Base-by-base conservation (phyloP, 305 asterid species). In the Plantago rigida region DNA sequence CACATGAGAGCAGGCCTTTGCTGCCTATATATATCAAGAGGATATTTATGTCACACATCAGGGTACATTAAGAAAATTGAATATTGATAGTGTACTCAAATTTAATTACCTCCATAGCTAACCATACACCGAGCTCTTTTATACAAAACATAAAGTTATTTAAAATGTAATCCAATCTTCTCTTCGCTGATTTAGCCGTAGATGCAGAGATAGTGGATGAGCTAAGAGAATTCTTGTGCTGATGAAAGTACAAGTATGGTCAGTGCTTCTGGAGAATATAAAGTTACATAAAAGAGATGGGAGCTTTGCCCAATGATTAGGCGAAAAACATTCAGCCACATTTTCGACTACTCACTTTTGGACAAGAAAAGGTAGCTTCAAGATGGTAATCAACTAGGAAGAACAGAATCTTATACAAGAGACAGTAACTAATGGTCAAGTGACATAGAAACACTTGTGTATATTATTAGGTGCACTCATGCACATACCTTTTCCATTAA, bases 101-200 rank as follows among this genome's bases (percentile, higher is more conserved):
- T 52, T 59, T 5, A 52, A 1, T 62, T 82, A 90, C 97, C 95
- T 90, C 82, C 60, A 74, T 47, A 36, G 95, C 87, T 76, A 75
- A 54, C 89, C 87, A 82, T 64, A 78, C 54, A 24, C 97, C 95
- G 56, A 85, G 83, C 82, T 87, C 94, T 1, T 46, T 56, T 54
- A 85, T 44, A 74, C 97, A 90, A 72, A 80, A 85, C 71, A 34
- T 9, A 56, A 87, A 71, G 39, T 75, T 70, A 0, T 77, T 60
- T 48, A 46, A 36, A 65, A 80, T 71, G 56, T 65, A 80, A 12
- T 59, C 48, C 52, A 91, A 46, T 75, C 52, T 81, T 53, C 74
- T 75, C 60, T 49, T 70, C 36, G 80, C 79, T 63, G 86, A 71
- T 63, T 47, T 63, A 13, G 60, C 85, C 51, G 17, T 62, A 13